Conservation (phyloP, 305 asterid genomes). For the Andrographis paniculata region DNA sequence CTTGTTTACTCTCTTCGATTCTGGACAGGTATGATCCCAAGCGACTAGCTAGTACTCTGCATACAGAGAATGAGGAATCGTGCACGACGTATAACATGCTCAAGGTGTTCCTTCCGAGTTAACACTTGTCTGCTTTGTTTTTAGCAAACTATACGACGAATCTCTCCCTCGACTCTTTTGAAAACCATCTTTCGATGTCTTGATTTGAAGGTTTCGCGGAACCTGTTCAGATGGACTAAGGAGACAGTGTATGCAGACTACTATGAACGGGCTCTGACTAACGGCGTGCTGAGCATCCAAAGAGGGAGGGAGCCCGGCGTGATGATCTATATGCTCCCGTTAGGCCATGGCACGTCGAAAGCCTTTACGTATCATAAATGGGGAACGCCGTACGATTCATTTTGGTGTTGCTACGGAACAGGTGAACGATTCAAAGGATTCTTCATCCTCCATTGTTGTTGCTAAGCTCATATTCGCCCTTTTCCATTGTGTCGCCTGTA, state of each 20-base stretch:
- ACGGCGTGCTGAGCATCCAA: slow-evolving; percentile 86
- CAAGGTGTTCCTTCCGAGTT: slow-evolving; percentile 39
- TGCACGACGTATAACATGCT: slow-evolving; percentile 94
- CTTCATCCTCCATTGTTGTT: neutral
- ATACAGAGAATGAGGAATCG: slow-evolving; percentile 75
- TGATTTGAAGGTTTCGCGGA: slow-evolving; percentile 61
- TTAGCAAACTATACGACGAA: neutral
- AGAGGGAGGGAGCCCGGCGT: slow-evolving; percentile 86
- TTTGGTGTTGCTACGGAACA: slow-evolving; percentile 99
- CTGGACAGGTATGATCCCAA: slow-evolving; percentile 61
- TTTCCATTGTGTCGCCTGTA: slow-evolving; percentile 14
- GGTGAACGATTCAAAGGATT: slow-evolving; percentile 27
- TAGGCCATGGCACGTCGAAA: slow-evolving; percentile 71
- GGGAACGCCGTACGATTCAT: slow-evolving; percentile 72
- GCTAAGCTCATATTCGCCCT: neutral
- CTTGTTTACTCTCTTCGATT: neutral
- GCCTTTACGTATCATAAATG: slow-evolving; percentile 65
- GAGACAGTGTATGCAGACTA: slow-evolving; percentile 82
- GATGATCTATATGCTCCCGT: slow-evolving; percentile 95
- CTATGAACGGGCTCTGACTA: slow-evolving; percentile 76
- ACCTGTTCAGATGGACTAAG: slow-evolving; percentile 88
- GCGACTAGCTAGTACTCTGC: slow-evolving; percentile 57
- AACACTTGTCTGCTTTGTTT: too few relatives aligned
- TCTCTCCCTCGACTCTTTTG: neutral
- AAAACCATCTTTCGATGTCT: neutral